Base-by-base conservation (phyloP, 2,329 filamentous ascomycete species). In the Aspergillus pseudotamarii region DNA sequence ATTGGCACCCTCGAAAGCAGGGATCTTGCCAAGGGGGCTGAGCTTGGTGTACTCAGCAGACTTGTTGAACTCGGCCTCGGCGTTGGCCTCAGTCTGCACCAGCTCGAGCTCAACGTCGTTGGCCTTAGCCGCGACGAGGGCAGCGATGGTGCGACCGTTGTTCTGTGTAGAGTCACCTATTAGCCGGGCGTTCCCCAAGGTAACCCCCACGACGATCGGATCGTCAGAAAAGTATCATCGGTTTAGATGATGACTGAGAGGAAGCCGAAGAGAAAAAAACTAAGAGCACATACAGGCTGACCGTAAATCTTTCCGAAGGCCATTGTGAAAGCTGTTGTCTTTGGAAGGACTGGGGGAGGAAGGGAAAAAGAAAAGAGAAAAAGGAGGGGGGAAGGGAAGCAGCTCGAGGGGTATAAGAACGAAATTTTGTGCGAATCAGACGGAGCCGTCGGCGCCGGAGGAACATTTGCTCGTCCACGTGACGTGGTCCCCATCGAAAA, bases 261-360 rank as follows among this genome's bases (percentile, higher is more conserved):
- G 62, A 36, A 32, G 32, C 9, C 32, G 38, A 41, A 6, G 43
- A 46, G 38, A 26, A 26, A 26, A 46, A 32, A 59, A 50, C 58
- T n/a, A 38, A 55, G 16, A 16, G 43, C 69, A 76, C 84, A 74
- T 89, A 96, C 94, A 84, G 88, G 80, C 82, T 87, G 88, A 80
- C 91, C 91, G 89, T 95, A 98, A 78, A 99, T 89, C 87, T 96
- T 99, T 85, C 95, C 95, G 88, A 99, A 98, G 80, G 92, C 87
- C 91, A 96, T 96, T 81, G 87, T 92, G 85, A 75, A 67, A 58
- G 60, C 61, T 59, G 58, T 63, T 65, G 63, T 60, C 64, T 60
- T 51, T 30, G 26, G 48, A 32, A 51, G 16, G 48, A 51, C 48
- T 51, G 4, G 48, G 48, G 23, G 26, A 12, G 14, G 4, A 26